Conservation (phyloP, 2,329 filamentous ascomycete genomes). For the Scolecobasidium constrictum region DNA sequence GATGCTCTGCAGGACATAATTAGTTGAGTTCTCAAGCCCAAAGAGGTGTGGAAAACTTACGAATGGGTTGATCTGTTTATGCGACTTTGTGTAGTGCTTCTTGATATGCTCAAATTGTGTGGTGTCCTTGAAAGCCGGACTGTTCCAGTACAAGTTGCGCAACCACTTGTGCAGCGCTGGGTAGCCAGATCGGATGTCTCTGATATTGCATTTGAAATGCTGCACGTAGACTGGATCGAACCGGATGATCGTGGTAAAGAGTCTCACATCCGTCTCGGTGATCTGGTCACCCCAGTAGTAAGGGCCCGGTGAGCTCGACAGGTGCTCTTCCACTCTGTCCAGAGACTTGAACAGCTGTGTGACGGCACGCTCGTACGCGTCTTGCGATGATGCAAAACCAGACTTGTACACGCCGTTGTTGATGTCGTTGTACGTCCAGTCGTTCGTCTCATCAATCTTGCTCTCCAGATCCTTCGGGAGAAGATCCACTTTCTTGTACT, state of each 20-base stretch:
- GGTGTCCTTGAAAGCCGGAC: slow-evolving; percentile 66
- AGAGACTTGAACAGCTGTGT: slow-evolving; percentile 36
- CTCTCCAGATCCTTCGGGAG: slow-evolving; percentile 32
- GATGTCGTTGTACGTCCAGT: slow-evolving; percentile 42
- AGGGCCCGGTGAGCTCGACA: slow-evolving; percentile 30
- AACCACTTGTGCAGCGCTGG: slow-evolving; percentile 74
- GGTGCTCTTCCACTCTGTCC: slow-evolving; percentile 33
- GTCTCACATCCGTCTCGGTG: slow-evolving; percentile 40
- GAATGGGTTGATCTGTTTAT: slow-evolving; percentile 53
- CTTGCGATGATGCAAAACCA: slow-evolving; percentile 42
- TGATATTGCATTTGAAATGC: slow-evolving; percentile 69
- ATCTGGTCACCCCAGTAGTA: slow-evolving; percentile 35
- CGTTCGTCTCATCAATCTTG: slow-evolving; percentile 38
- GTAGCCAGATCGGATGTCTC: slow-evolving; percentile 76
- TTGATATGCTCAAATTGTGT: slow-evolving; percentile 96
- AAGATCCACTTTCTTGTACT: slow-evolving; percentile 33
- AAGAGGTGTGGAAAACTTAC: slow-evolving; percentile 15
- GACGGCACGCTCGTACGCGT: slow-evolving; percentile 37
- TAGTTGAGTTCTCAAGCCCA: too few species aligned
- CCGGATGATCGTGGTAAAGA: slow-evolving; percentile 49
- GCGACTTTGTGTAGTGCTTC: slow-evolving; percentile 59
- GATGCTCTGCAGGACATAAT: slow-evolving; percentile 47
- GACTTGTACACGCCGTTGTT: slow-evolving; percentile 43
- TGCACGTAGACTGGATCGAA: slow-evolving; percentile 47
- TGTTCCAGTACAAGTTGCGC: slow-evolving; percentile 73